Evolutionary conservation across 2,329 filamentous ascomycete species (phyloP).

Genomic region (Teratosphaeriaceae sp.): DNA sequence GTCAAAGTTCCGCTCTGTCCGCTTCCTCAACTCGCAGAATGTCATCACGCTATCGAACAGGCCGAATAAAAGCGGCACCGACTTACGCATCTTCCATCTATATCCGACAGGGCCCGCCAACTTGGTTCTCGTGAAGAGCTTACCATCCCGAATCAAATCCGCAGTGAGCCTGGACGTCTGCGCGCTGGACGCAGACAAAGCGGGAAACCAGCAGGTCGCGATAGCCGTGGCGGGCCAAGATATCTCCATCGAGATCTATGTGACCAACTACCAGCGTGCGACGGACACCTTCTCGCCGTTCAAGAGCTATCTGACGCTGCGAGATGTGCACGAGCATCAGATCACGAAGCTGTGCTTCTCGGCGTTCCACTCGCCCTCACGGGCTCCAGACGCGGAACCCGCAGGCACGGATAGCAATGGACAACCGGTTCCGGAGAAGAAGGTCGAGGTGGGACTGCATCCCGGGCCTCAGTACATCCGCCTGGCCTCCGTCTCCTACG

Average conservation of each 20-base stretch:
- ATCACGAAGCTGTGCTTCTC: conserved; percentile 51
- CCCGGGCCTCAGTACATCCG: conserved; percentile 56
- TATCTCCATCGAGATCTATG: conserved; percentile 69
- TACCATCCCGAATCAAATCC: conserved; percentile 64
- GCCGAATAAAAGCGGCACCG: conserved; percentile 48
- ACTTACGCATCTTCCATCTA: conserved; percentile 53
- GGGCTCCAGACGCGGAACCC: conserved; percentile 16
- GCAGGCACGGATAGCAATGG: conserved; percentile 21
- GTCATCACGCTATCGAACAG: conserved; percentile 52
- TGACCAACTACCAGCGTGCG: conserved; percentile 60
- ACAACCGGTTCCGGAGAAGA: conserved; percentile 10
- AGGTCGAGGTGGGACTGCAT: conserved; percentile 14
- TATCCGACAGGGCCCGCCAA: conserved; percentile 49
- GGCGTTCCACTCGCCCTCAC: conserved; percentile 37
- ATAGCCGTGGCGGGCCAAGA: conserved; percentile 77
- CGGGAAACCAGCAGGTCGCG: conserved; percentile 66
- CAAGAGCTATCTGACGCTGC: conserved; percentile 44
- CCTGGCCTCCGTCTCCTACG: conserved; percentile 74
- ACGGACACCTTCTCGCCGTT: conserved; percentile 43
- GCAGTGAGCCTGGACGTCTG: conserved; percentile 73
- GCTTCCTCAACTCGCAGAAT: conserved; percentile 48
- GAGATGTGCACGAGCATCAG: conserved; percentile 50
- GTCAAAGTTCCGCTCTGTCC: conserved; percentile 49
- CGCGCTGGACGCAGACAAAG: conserved; percentile 53
- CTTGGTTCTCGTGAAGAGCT: conserved; percentile 47